phyloP scores from a whole-genome alignment of 2,329 filamentous ascomycete species.

The Blastomyces parvus region DNA sequence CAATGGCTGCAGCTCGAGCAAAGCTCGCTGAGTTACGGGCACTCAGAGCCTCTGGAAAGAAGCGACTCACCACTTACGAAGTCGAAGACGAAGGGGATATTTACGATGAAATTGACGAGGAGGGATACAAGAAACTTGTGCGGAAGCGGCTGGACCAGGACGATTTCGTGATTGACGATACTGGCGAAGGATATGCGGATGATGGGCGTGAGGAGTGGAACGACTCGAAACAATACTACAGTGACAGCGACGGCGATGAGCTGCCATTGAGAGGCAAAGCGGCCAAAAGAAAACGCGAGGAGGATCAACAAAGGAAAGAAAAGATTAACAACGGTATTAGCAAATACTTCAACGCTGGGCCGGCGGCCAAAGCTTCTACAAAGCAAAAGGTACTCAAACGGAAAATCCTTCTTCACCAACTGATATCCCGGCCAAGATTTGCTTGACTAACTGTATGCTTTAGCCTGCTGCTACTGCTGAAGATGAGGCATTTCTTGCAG shows the following conservation, averaged over 20 bases:
- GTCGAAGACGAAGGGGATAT: slow-evolving; percentile 73
- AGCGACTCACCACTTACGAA: slow-evolving; percentile 77
- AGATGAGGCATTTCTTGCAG: slow-evolving; percentile 77
- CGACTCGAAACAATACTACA: slow-evolving; percentile 52
- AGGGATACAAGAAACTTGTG: slow-evolving; percentile 93
- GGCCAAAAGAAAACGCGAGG: slow-evolving; percentile 76
- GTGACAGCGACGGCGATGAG: slow-evolving; percentile 68
- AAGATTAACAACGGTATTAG: slow-evolving; percentile 86
- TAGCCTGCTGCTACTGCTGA: slow-evolving; percentile 71
- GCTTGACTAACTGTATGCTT: slow-evolving; percentile 20
- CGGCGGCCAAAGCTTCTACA: slow-evolving; percentile 46
- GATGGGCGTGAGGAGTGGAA: slow-evolving; percentile 93
- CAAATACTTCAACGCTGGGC: slow-evolving; percentile 83
- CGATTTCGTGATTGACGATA: slow-evolving; percentile 96
- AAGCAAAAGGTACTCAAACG: slow-evolving; percentile 65
- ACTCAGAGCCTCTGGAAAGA: slow-evolving; percentile 81
- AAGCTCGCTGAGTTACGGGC: slow-evolving; percentile 64
- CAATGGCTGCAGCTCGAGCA: slow-evolving; percentile 16
- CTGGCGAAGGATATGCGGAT: slow-evolving; percentile 87
- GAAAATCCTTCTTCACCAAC: background rate
- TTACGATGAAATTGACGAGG: slow-evolving; percentile 95
- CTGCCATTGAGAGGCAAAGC: slow-evolving; percentile 53
- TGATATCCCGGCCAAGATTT: background rate
- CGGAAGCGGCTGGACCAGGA: slow-evolving; percentile 81
- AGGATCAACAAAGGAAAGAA: slow-evolving; percentile 74